Base-by-base conservation (phyloP, 2,329 filamentous ascomycete genomes). In the Beauveria caledonica region DNA sequence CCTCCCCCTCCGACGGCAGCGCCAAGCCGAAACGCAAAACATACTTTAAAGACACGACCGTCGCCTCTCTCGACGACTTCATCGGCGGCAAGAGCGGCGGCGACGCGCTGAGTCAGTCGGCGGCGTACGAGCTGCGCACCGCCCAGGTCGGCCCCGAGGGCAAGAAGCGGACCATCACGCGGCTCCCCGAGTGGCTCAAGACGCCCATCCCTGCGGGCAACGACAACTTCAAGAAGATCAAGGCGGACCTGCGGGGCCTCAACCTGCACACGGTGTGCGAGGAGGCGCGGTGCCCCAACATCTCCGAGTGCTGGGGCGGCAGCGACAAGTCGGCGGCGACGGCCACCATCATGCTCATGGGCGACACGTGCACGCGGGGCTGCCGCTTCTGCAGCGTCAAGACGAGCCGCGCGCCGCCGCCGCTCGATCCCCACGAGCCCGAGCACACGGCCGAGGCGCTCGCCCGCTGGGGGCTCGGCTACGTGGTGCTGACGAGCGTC, bases 291-390 rank as follows among this genome's bases (percentile, higher is more conserved):
- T 99, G 94, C 75, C 94, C 94, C 63, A 99, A 99, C 75, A 96
- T 99, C 63, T 92, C 89, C 64, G 93, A 97, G 73, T 99, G 94
- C 79, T 99, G 94, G 94, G 94, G 94, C 63, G 94, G 94, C 39
- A 86, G 81, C 70, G 85, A 88, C 73, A 96, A 96, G 78, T 87
- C 86, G 65, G 88, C 91, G 27, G 94, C 94, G 5, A 99, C 94
- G 36, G 94, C 94, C 2, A 99, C 94, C 11, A 97, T 99, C 74
- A 99, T 99, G 94, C 79, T 99, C 52, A 97, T 97, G 92, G 94
- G 94, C 65, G 94, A 99, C 74, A 97, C 93, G 9, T 99, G 94
- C 76, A 99, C 94, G 19, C 84, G 94, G 62, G 94, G 93, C 19
- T 99, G 94, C 76, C 86, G 94, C 58, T 99, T 99, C 80, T 99